Base-by-base conservation (phyloP, 2,329 filamentous ascomycete species). In the Scedosporium minutisporum region DNA sequence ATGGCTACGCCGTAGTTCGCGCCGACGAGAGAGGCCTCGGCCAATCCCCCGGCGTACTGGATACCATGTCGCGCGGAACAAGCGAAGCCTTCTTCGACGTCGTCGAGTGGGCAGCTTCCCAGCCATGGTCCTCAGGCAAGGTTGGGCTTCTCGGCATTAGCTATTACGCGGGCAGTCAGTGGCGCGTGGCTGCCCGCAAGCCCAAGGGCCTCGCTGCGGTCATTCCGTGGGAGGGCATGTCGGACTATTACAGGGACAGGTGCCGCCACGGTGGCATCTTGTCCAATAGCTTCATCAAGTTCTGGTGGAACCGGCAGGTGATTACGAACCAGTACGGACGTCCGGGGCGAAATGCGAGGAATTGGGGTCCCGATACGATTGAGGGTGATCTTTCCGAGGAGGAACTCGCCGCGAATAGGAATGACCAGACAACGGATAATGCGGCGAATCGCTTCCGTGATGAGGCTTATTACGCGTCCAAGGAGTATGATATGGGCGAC, bases 271-370 rank as follows among this genome's bases (percentile, higher is more conserved):
- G 85, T 0, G 85, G 85, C 0, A 87, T 87, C 57, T 69, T 86
- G 1, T 83, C 82, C 0, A 80, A 86, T 66, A 70, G 69, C 0
- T 86, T 86, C 67, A 87, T 88, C 67, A 68, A 73, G 12, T 83
- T 87, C 67, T 89, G 86, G 86, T 88, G 85, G 85, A 80, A 87
- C 67, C 77, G 84, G 0, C 86, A 88, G 69, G 84, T 89, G 6
- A 74, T 88, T 6, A 77, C 77, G 0, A 90, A 89, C 67, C 88
- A 91, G 70, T 90, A 90, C 64, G 87, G 87, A 1, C 27, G 60
- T 6, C 48, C 60, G 27, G 60, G 60, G 5, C 29, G 60, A 7
- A 41, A 14, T 76, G 78, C 76, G 1, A 72, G 76, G 2, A 83
- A 84, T 18, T 84, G 80, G 80, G 82, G 82, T 0, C 60, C 60